Evolutionary conservation across 306 rosid genomes (phyloP).

Genomic region (Prunus mume): DNA sequence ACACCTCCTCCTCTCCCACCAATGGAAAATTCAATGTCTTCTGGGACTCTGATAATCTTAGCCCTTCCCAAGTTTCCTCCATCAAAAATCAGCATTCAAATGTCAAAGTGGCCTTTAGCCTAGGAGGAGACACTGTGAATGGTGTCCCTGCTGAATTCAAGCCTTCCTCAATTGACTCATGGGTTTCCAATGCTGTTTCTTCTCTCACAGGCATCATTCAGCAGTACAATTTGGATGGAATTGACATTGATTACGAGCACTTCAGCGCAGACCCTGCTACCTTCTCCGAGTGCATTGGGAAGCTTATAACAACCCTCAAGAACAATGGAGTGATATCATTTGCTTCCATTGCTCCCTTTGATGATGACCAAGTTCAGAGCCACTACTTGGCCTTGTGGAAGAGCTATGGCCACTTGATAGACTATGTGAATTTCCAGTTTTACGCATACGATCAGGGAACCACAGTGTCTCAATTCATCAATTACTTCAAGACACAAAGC

Average conservation of each 20-base stretch:
- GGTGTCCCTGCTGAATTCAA: conserved; percentile 32
- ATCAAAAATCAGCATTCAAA: conserved; percentile 51
- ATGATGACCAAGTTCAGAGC: conserved; percentile 53
- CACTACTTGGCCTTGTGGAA: conserved; percentile 73
- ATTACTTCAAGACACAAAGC: conserved; percentile 53
- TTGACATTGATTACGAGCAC: conserved; percentile 76
- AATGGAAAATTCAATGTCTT: conserved; percentile 63
- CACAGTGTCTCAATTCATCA: conserved; percentile 49
- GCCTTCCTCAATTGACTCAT: conserved; percentile 60
- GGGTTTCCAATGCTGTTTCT: conserved; percentile 78
- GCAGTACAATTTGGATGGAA: conserved; percentile 56
- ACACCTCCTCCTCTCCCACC: conserved; percentile 61
- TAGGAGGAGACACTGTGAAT: conserved; percentile 61
- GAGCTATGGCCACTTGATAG: conserved; percentile 53
- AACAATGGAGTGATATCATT: conserved; percentile 44
- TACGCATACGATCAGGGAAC: conserved; percentile 72
- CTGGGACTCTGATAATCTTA: conserved; percentile 63
- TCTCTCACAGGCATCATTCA: conserved; percentile 68
- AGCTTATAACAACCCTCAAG: conserved; percentile 52
- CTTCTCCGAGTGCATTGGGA: conserved; percentile 63
- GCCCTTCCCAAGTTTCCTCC: conserved; percentile 61
- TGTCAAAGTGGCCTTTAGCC: conserved; percentile 67
- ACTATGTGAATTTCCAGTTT: conserved; percentile 81
- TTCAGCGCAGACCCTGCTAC: conserved; percentile 54
- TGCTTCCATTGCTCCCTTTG: conserved; percentile 83